Evolutionary conservation across 2,329 filamentous ascomycete species (phyloP).

Genomic region (Phaeomoniella chlamydospora): DNA sequence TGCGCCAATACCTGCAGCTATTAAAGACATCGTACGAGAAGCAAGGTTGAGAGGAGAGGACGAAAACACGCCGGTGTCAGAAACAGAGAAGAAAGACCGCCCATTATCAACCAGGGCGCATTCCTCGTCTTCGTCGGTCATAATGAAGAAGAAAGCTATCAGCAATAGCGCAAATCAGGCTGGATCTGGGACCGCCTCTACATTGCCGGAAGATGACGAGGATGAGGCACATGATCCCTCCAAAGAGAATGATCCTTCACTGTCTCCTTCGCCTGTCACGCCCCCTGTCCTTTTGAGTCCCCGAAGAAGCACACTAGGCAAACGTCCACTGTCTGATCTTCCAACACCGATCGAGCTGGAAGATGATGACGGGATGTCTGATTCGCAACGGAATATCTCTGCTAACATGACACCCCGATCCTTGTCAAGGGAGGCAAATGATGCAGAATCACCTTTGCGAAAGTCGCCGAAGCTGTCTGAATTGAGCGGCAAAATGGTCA

Average conservation of each 20-base stretch:
- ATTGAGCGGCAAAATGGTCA: neutral
- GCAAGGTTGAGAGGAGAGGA: conserved; percentile 42
- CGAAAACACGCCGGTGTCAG: conserved; percentile 12
- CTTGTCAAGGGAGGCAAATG: neutral
- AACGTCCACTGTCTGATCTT: conserved; percentile 28
- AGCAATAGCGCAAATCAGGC: conserved; percentile 6
- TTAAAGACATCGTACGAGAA: conserved; percentile 31
- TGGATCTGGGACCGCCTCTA: conserved; percentile 3
- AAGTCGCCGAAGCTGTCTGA: conserved; percentile 19
- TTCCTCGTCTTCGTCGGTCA: conserved; percentile 10
- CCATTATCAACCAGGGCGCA: conserved; percentile 7
- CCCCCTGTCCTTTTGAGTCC: conserved; percentile 17
- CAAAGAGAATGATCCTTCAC: conserved; percentile 34
- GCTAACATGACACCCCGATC: conserved; percentile 14
- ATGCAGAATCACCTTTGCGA: conserved; percentile 9
- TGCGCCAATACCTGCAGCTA: conserved; percentile 33
- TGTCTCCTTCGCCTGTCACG: conserved; percentile 22
- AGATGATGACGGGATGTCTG: conserved; percentile 12
- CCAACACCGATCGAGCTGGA: conserved; percentile 19
- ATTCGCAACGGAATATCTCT: conserved; percentile 25
- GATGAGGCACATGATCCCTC: conserved; percentile 16
- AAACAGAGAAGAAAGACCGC: conserved; percentile 12
- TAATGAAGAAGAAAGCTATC: conserved; percentile 16
- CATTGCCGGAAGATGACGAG: conserved; percentile 12
- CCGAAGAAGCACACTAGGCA: conserved; percentile 20